These are phyloP conservation scores for Trichosporon ovoides DNA, from an alignment of 1,284 basidiomycete genomes.

Conservation along the genomic window DNA sequence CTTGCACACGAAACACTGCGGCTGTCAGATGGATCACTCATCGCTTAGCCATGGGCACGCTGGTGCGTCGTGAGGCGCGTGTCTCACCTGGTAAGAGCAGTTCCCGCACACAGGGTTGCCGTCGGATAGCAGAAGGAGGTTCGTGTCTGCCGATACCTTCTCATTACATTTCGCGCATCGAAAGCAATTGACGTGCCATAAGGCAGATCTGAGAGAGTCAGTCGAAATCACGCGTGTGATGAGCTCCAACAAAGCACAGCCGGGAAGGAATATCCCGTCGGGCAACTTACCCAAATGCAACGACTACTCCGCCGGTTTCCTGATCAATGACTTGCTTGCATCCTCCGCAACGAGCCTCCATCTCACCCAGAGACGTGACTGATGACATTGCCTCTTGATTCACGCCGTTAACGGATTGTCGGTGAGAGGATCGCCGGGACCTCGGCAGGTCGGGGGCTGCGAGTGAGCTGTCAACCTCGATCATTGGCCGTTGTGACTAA, in stretches of 20 bases:
- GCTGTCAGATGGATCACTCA: background rate
- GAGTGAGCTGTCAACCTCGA: background rate
- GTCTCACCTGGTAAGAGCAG: conserved; percentile 73
- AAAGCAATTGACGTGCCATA: conserved; percentile 51
- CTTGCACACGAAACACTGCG: conserved; percentile 78
- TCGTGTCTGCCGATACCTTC: conserved; percentile 72
- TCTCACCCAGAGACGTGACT: conserved; percentile 22
- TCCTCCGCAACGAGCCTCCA: conserved; percentile 62
- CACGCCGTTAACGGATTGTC: conserved; percentile 5
- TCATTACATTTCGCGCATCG: conserved; percentile 54
- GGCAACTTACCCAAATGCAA: conserved; percentile 75
- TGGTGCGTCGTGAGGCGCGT: background rate
- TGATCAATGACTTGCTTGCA: conserved; percentile 77
- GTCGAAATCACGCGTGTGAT: conserved; percentile 7
- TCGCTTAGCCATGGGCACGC: background rate
- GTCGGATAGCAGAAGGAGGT: conserved; percentile 89
- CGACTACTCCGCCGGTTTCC: conserved; percentile 77
- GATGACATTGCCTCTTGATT: conserved; percentile 9
- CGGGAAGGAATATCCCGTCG: background rate
- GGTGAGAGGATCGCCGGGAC: background rate
- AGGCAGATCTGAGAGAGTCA: conserved; percentile 33
- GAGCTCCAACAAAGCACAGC: too few species aligned
- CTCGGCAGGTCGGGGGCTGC: background rate
- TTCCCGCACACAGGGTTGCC: conserved; percentile 94
- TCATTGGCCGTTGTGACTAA: background rate